These are phyloP conservation scores for Phellinidium pouzarii DNA, from an alignment of 1,284 basidiomycete species.

Conservation along the genomic window DNA sequence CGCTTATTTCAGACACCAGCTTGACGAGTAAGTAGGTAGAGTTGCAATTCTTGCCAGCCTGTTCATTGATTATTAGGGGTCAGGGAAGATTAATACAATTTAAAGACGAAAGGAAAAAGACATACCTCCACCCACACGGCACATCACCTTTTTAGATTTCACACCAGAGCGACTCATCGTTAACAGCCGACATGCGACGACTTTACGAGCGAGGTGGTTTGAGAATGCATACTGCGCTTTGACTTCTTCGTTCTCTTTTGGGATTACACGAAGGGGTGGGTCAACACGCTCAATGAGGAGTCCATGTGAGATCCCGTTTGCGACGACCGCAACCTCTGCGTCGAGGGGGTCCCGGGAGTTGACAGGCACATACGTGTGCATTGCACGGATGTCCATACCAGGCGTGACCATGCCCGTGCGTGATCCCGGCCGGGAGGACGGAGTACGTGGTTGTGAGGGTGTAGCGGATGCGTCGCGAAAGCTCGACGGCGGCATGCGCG, in stretches of 20 bases:
- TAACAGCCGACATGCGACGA: constrained; percentile 75
- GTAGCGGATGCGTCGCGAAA: constrained; percentile 39
- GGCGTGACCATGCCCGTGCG: constrained; percentile 58
- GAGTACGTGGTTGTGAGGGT: constrained; percentile 35
- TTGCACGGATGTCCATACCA: constrained; percentile 40
- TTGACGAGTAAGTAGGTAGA: constrained; percentile 69
- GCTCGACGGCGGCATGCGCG: constrained; percentile 58
- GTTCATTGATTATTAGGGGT: constrained; percentile 13
- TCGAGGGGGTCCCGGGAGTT: constrained; percentile 79
- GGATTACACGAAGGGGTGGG: constrained; percentile 51
- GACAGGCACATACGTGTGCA: constrained; percentile 59
- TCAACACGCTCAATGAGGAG: constrained; percentile 76
- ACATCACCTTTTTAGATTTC: constrained; percentile 77
- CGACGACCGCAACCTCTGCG: constrained; percentile 65
- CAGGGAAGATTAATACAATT: not conserved
- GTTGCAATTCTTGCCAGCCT: constrained; percentile 84
- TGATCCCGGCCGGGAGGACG: constrained; percentile 57
- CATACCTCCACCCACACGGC: constrained; percentile 75
- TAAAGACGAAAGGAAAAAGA: constrained; percentile 21
- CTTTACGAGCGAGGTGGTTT: constrained; percentile 61
- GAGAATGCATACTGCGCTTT: constrained; percentile 79
- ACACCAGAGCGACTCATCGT: constrained; percentile 59
- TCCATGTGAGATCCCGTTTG: constrained; percentile 70
- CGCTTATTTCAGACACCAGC: constrained; percentile 23
- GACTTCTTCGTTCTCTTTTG: constrained; percentile 71